These are phyloP conservation scores for Mycena rosella DNA, from an alignment of 768 basidiomycete species.

Conservation along the genomic window DNA sequence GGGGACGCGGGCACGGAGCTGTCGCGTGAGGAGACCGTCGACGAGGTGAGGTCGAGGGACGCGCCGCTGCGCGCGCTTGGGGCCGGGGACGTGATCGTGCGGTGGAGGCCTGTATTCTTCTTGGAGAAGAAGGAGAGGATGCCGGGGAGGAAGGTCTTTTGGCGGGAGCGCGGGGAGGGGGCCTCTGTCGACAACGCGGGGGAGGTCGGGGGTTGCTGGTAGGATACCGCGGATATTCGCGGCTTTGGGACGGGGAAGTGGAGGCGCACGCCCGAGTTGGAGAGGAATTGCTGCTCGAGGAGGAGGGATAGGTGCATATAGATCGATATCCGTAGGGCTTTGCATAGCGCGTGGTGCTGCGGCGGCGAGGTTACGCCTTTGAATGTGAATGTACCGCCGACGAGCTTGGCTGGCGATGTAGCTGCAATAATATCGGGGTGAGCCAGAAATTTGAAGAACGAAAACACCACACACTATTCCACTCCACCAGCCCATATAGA, in stretches of 20 bases:
- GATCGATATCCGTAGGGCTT: conserved; percentile 63
- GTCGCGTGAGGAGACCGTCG: conserved; percentile 20
- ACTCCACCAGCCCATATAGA: conserved; percentile 64
- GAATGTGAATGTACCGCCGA: conserved; percentile 75
- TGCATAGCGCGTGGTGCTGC: conserved; percentile 59
- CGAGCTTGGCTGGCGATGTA: conserved; percentile 41
- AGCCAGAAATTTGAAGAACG: not conserved
- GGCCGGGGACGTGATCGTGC: conserved; percentile 18
- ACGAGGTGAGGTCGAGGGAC: conserved; percentile 55
- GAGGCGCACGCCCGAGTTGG: conserved; percentile 63
- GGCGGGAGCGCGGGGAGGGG: conserved; percentile 2
- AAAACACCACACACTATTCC: conserved; percentile 58
- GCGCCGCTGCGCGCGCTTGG: conserved; percentile 46
- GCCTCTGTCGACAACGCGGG: conserved; percentile 29
- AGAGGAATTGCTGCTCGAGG: conserved; percentile 71
- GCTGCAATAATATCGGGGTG: too few relatives aligned
- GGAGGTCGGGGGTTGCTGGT: conserved; percentile 41
- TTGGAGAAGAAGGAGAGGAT: conserved; percentile 58
- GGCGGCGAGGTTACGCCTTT: conserved; percentile 56
- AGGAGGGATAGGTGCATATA: conserved; percentile 70
- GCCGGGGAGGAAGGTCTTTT: conserved; percentile 52
- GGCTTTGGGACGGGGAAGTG: conserved; percentile 53
- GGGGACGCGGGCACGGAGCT: conserved; percentile 26
- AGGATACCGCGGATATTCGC: conserved; percentile 1
- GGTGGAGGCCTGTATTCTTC: conserved; percentile 37